Percentiles rank a stretch among this genome's conserved stretches.
phyloP scores from a whole-genome alignment of 2,329 filamentous ascomycete species.

The Aspergillus sergii region DNA sequence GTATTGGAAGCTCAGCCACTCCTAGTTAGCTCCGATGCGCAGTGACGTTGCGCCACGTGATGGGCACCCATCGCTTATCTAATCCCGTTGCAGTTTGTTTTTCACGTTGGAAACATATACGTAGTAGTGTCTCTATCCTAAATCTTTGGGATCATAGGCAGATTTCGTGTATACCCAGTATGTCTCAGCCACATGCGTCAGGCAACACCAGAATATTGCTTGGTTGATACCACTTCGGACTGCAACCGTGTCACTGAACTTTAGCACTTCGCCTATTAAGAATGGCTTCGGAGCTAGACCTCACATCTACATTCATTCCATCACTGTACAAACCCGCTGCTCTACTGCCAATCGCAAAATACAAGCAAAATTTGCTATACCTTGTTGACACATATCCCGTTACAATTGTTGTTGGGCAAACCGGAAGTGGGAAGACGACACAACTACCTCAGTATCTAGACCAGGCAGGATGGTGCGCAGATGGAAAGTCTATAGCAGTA shows the following conservation, averaged over 20 bases:
- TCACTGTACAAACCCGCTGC: conserved; percentile 82
- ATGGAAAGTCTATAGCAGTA: conserved; percentile 81
- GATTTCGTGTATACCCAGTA: conserved; percentile 5
- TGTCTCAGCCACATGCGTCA: conserved; percentile 7
- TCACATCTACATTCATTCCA: conserved; percentile 64
- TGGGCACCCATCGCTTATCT: background rate
- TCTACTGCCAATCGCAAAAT: conserved; percentile 82
- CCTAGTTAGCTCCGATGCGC: conserved; percentile 10
- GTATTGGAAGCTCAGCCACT: conserved; percentile 19
- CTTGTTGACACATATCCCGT: conserved; percentile 81
- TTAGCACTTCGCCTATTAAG: conserved; percentile 9
- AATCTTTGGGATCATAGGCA: background rate
- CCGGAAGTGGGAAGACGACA: conserved; percentile 92
- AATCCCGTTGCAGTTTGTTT: background rate
- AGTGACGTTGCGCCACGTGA: conserved; percentile 27
- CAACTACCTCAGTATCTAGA: conserved; percentile 93
- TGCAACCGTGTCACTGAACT: background rate
- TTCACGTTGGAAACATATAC: background rate
- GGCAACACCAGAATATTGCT: background rate
- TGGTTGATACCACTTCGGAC: background rate
- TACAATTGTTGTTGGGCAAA: conserved; percentile 89
- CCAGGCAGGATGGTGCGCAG: conserved; percentile 81
- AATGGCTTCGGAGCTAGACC: conserved; percentile 49
- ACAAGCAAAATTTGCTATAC: conserved; percentile 79
- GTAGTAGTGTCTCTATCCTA: too few species aligned